Conservation (phyloP, 2,329 filamentous ascomycete species). For the Xylaria sp. region DNA sequence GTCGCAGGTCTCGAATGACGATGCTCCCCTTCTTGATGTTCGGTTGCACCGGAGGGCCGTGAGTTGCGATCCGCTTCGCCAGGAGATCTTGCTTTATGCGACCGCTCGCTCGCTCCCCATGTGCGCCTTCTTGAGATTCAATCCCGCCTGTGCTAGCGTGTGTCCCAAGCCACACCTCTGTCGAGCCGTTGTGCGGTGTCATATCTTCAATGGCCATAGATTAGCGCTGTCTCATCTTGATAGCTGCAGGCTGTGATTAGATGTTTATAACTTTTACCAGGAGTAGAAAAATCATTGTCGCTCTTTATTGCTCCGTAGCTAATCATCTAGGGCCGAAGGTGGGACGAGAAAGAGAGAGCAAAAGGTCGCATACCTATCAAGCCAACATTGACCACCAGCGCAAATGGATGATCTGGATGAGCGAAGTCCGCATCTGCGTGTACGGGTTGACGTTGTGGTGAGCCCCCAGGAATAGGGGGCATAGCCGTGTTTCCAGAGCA, state of each 20-base stretch:
- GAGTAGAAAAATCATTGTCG: not conserved
- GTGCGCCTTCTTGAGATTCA: conserved; percentile 59
- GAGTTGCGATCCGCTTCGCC: conserved; percentile 50
- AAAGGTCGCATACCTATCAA: conserved; percentile 52
- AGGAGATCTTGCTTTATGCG: conserved; percentile 58
- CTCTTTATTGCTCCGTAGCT: not conserved
- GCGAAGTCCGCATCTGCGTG: conserved; percentile 70
- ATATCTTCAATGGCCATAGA: conserved; percentile 48
- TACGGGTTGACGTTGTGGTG: conserved; percentile 62
- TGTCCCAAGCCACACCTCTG: conserved; percentile 70
- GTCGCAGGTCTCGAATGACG: conserved; percentile 67
- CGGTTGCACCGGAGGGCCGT: conserved; percentile 61
- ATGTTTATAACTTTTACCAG: not conserved
- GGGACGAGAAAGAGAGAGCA: not conserved
- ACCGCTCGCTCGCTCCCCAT: conserved; percentile 64
- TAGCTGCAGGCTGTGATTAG: not conserved
- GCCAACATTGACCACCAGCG: conserved; percentile 65
- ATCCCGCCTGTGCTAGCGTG: conserved; percentile 52
- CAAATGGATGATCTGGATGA: conserved; percentile 65
- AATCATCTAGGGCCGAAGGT: too few species aligned
- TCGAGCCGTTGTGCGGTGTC: conserved; percentile 64
- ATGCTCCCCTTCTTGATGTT: conserved; percentile 64
- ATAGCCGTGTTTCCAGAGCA: conserved; percentile 68
- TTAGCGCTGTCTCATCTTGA: conserved; percentile 8
- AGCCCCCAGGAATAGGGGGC: conserved; percentile 56